Base-by-base conservation (phyloP, 192 early-diverging fungal species). In the Dispira simplex region DNA sequence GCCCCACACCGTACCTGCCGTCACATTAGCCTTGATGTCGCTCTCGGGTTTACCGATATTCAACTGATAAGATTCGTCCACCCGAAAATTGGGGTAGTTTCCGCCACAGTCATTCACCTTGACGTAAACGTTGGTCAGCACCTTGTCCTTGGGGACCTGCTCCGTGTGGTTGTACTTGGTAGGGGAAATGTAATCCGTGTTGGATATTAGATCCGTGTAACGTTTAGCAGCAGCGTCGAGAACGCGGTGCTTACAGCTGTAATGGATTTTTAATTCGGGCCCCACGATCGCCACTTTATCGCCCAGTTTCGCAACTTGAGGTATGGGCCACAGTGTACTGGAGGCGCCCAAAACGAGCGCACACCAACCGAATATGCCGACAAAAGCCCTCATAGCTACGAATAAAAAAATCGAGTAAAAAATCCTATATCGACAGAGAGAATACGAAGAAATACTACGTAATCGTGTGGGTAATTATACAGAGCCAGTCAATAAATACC, bases 61-160 rank as follows among this genome's bases (percentile, higher is more conserved):
- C 25, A 89, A 76, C 25, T 70, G 77, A 65, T 89, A 89, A n/a
- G 86, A 83, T 71, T 89, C 86, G 63, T 89, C 82, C 0, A 81
- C 76, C 44, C 72, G 75, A 27, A 81, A 69, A 45, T 75, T 71
- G 25, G 86, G 77, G 2, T 77, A 73, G 65, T 64, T 77, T 67
- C 70, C 70, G 23, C 68, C 66, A 32, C 66, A 60, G 68, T 73
- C 71, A 10, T 49, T 65, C 23, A 89, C 78, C 1, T 66, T 63
- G 18, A 88, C 68, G 8, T 49, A 64, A 39, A 86, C 67, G 11
- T 67, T 69, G 11, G 59, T 55, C 32, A 39, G 32, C 48, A 86
- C 64, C 2, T 62, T 47, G 0, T 62, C 58, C 0, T 64, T 45
- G 3, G 70, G 56, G 9, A 54, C 32, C 2, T 46, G 2, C 3